A percentile compares a stretch with the other conserved stretches of the same genome.
phyloP scores from a whole-genome alignment of 2,329 filamentous ascomycete species.

The Ophiostoma ips region DNA sequence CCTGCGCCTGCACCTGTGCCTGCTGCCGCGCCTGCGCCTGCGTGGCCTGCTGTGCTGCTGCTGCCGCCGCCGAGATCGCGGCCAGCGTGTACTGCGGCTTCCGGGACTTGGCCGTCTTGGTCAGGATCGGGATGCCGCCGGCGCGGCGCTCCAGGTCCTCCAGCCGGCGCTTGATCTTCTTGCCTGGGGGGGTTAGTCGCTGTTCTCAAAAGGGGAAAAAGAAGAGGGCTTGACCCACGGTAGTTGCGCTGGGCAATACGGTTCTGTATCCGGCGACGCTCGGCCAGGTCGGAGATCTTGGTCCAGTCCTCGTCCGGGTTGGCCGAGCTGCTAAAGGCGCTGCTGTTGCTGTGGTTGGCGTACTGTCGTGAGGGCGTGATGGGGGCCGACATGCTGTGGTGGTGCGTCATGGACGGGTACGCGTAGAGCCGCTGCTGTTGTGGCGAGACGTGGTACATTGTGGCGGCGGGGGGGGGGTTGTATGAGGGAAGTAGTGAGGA shows the following conservation, averaged over 20 bases:
- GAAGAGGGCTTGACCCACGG: constrained; percentile 40
- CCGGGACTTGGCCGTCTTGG: constrained; percentile 1
- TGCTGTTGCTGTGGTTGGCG: constrained; percentile 66
- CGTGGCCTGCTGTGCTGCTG: constrained; percentile 12
- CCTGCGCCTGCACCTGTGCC: constrained; percentile 18
- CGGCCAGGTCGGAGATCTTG: constrained; percentile 93
- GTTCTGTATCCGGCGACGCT: constrained; percentile 90
- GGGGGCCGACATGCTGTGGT: constrained; percentile 4
- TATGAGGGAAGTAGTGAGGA: too few species aligned
- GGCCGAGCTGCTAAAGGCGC: constrained; percentile 85
- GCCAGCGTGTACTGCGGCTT: constrained; percentile 12
- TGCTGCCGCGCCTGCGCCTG: constrained; percentile 12
- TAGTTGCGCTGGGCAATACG: constrained; percentile 96
- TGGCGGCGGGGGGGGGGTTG: background rate
- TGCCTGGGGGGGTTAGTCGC: constrained; percentile 39
- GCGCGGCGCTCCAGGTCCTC: constrained; percentile 74
- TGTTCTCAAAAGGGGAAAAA: background rate
- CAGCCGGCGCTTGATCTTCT: constrained; percentile 82
- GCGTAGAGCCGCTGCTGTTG: constrained; percentile 19
- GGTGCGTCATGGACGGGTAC: constrained; percentile 25
- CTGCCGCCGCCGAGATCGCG: constrained; percentile 11
- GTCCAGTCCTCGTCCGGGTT: constrained; percentile 98
- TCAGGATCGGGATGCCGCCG: constrained; percentile 23
- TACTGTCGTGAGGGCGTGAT: constrained; percentile 48
- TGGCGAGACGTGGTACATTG: constrained; percentile 31